Conservation (phyloP, 768 basidiomycete species). For the Stropharia rugosoannulata region DNA sequence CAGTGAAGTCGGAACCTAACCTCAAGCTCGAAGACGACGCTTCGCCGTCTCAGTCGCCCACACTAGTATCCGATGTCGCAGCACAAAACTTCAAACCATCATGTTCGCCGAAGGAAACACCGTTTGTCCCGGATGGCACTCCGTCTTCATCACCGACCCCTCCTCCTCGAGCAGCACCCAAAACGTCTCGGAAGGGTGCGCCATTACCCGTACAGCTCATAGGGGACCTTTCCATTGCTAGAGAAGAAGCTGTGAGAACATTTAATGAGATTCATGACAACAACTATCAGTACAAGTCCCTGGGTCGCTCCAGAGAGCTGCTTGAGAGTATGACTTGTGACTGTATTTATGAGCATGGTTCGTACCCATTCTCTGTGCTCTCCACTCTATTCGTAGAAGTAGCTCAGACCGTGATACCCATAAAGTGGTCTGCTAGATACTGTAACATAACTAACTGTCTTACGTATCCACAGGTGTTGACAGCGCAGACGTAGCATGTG, state of each 20-base stretch:
- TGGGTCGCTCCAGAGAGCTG: slow-evolving; percentile 87
- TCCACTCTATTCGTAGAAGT: slow-evolving; percentile 13
- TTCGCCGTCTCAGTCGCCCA: slow-evolving; percentile 37
- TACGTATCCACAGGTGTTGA: slow-evolving; percentile 50
- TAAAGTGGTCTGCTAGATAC: slow-evolving; percentile 4
- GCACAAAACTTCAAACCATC: slow-evolving; percentile 33
- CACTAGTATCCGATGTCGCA: slow-evolving; percentile 29
- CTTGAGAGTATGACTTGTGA: slow-evolving; percentile 96
- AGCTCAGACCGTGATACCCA: slow-evolving; percentile 11
- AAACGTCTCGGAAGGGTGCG: slow-evolving; percentile 34
- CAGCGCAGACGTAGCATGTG: slow-evolving; percentile 71
- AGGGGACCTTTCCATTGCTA: slow-evolving; percentile 74
- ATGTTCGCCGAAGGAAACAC: slow-evolving; percentile 32
- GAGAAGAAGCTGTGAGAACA: slow-evolving; percentile 65
- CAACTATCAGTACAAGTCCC: slow-evolving; percentile 82
- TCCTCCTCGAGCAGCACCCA: slow-evolving; percentile 27
- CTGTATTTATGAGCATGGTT: slow-evolving; percentile 81
- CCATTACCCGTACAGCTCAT: slow-evolving; percentile 64
- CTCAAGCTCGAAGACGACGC: slow-evolving; percentile 25
- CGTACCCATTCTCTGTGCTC: slow-evolving; percentile 36
- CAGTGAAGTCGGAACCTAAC: slow-evolving; percentile 29
- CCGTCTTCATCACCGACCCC: slow-evolving; percentile 41
- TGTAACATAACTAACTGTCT: slow-evolving; percentile 21
- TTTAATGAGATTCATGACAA: slow-evolving; percentile 77
- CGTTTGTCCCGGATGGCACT: slow-evolving; percentile 28